Base-by-base conservation (phyloP, 2,329 filamentous ascomycete genomes). In the Mycogone perniciosa region DNA sequence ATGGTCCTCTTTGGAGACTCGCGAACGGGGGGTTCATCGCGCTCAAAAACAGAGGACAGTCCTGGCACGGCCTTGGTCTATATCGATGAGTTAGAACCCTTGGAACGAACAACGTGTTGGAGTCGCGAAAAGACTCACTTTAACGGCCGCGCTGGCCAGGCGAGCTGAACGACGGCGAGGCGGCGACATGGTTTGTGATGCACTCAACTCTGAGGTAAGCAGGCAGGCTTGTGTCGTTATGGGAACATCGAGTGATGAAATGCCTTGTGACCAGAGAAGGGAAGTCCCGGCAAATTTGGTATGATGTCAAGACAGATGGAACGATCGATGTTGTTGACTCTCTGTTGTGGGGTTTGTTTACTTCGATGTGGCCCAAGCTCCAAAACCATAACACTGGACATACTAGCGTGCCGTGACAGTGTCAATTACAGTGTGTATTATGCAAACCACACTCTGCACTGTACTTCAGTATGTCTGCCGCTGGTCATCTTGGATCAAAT, bases 91-190 rank as follows among this genome's bases (percentile, higher is more conserved):
- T 59, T 55, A 57, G 52, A 40, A n/a, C 30, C 31, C 20, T 30
- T 33, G 6, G 6, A 11, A 44, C 51, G 27, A 10, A 26, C 13
- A 11, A 26, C 26, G 43, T 53, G 46, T 44, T n/a, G 38, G 9
- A 30, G 34, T 9, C 31, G 34, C 9, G 31, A 20, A 44, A 40
- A 31, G 11, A 48, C 56, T 58, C 62, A 72, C 70, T 69, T 71
- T 72, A 20, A 59, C 54, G 43, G 55, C 56, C 39, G 62, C 58
- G 55, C 61, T 62, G 49, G 71, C 71, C 62, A 74, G 63, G 57
- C 71, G 69, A 58, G 71, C 71, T 49, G 71, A 74, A 53, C 71
- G 70, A 59, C 71, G 71, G 61, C 70, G 70, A 51, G 70, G 67
- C 50, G 68, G 67, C 48, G 70, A 66, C 67, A 72, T 73, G 54